These are phyloP conservation scores for Leccinum barrowsii DNA, from an alignment of 768 basidiomycete genomes.

Conservation along the genomic window DNA sequence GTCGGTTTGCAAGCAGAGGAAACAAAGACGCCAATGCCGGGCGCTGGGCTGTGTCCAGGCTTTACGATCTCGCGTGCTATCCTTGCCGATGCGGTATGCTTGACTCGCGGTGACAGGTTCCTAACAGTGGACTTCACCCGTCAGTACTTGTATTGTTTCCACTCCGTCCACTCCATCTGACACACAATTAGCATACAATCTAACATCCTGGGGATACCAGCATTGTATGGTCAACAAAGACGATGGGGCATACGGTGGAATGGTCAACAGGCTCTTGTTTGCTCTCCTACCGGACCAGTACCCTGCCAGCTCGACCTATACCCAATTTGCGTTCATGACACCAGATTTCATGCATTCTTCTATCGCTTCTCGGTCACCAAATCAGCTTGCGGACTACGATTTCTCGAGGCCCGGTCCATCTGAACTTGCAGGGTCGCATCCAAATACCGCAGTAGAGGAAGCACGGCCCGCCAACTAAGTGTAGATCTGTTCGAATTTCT, in stretches of 20 bases:
- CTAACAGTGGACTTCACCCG: constrained; percentile 76
- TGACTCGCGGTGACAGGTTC: constrained; percentile 78
- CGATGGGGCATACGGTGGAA: constrained; percentile 77
- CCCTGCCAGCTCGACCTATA: constrained; percentile 60
- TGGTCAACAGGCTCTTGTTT: constrained; percentile 71
- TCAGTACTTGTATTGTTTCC: constrained; percentile 32
- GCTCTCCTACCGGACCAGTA: constrained; percentile 68
- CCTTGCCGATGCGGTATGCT: constrained; percentile 69
- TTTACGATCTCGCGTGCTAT: constrained; percentile 86
- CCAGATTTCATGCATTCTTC: constrained; percentile 45
- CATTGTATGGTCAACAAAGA: constrained; percentile 60
- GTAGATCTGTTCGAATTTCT: too few relatives aligned
- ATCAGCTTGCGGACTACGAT: constrained; percentile 44
- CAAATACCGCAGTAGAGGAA: too few relatives aligned
- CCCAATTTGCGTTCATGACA: constrained; percentile 77
- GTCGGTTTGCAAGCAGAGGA: constrained; percentile 73
- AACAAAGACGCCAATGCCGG: constrained; percentile 57
- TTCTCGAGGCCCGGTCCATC: constrained; percentile 48
- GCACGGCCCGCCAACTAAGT: too few relatives aligned
- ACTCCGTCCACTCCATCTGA: constrained; percentile 2
- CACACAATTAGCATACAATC: constrained; percentile 51
- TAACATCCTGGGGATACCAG: constrained; percentile 77
- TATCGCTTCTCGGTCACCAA: constrained; percentile 34
- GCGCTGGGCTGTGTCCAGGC: constrained; percentile 77
- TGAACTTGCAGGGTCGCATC: too few relatives aligned